These are phyloP conservation scores for Xylaria cubensis DNA, from an alignment of 495 filamentous ascomycete genomes.

Conservation along the genomic window DNA sequence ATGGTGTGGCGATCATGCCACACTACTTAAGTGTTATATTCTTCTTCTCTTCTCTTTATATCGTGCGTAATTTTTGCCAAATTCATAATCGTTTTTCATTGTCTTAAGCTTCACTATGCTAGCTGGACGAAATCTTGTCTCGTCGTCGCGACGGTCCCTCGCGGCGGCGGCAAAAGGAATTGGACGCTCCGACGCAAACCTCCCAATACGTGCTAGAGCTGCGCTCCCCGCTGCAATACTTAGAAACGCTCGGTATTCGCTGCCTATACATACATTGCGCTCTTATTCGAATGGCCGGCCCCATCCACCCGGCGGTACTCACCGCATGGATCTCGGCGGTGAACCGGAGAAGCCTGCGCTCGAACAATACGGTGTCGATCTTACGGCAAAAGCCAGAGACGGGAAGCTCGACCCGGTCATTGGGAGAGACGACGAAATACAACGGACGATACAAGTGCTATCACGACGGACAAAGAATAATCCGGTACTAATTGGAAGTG, in stretches of 20 bases:
- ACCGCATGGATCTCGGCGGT: slow-evolving; percentile 87
- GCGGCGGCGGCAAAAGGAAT: slow-evolving; percentile 41
- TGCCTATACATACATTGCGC: slow-evolving; percentile 50
- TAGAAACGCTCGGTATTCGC: slow-evolving; percentile 16
- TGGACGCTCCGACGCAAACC: slow-evolving; percentile 31
- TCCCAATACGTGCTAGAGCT: slow-evolving; percentile 37
- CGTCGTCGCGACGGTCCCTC: slow-evolving; percentile 46
- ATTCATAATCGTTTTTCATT: not conserved
- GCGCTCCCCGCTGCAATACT: slow-evolving; percentile 31
- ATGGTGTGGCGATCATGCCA: not conserved
- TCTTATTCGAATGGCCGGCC: slow-evolving; percentile 79
- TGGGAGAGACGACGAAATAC: slow-evolving; percentile 87
- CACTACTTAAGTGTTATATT: slow-evolving; percentile 1
- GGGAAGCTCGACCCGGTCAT: slow-evolving; percentile 97
- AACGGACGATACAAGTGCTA: slow-evolving; percentile 91
- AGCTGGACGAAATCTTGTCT: slow-evolving; percentile 45
- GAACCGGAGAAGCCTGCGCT: slow-evolving; percentile 83
- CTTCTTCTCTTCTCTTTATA: not conserved
- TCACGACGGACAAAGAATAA: slow-evolving; percentile 97
- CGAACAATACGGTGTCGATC: slow-evolving; percentile 88
- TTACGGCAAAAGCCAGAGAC: slow-evolving; percentile 83
- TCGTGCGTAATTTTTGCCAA: not conserved
- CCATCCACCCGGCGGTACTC: slow-evolving; percentile 87
- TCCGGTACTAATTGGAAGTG: slow-evolving; percentile 88
- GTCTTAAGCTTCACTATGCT: slow-evolving; percentile 40